Conservation (phyloP, 306 rosid species). For the Inga oerstediana region DNA sequence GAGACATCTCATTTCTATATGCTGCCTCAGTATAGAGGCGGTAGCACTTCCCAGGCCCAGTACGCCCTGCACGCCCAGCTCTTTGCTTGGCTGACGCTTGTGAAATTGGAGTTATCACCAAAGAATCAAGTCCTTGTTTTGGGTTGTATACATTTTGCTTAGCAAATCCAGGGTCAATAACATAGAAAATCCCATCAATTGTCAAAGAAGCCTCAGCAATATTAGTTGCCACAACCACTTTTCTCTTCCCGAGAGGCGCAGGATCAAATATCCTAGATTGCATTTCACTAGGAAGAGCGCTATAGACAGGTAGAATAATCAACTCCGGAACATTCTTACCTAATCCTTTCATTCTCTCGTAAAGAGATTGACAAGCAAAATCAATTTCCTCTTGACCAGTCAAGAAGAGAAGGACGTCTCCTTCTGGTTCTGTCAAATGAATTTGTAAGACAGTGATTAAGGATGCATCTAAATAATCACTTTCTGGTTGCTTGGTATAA, state of each 20-base stretch:
- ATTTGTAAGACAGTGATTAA: conserved; percentile 79
- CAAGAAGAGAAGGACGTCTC: conserved; percentile 87
- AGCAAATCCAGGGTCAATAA: conserved; percentile 87
- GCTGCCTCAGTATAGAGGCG: conserved; percentile 88
- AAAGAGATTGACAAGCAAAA: conserved; percentile 83
- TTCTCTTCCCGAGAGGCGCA: conserved; percentile 88
- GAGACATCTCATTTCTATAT: conserved; percentile 82
- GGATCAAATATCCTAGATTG: conserved; percentile 86
- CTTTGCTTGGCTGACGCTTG: conserved; percentile 92
- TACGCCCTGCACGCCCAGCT: conserved; percentile 90
- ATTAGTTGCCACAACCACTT: conserved; percentile 91
- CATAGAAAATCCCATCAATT: conserved; percentile 84
- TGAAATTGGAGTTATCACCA: conserved; percentile 83
- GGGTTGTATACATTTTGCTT: conserved; percentile 90
- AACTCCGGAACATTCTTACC: conserved; percentile 75
- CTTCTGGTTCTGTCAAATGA: conserved; percentile 91
- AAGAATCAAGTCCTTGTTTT: conserved; percentile 80
- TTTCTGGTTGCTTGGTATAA: conserved; percentile 85
- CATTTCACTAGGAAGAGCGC: conserved; percentile 90
- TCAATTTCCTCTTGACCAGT: conserved; percentile 97
- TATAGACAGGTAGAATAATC: conserved; percentile 80
- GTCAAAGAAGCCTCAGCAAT: conserved; percentile 93
- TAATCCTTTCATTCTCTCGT: conserved; percentile 82
- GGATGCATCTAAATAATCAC: conserved; percentile 81
- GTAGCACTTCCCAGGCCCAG: conserved; percentile 87